A percentile compares a stretch with the other conserved stretches of the same genome.
These are phyloP conservation scores for Acephala macrosclerotiorum DNA, from an alignment of 2,329 filamentous ascomycete species.

Conservation along the genomic window DNA sequence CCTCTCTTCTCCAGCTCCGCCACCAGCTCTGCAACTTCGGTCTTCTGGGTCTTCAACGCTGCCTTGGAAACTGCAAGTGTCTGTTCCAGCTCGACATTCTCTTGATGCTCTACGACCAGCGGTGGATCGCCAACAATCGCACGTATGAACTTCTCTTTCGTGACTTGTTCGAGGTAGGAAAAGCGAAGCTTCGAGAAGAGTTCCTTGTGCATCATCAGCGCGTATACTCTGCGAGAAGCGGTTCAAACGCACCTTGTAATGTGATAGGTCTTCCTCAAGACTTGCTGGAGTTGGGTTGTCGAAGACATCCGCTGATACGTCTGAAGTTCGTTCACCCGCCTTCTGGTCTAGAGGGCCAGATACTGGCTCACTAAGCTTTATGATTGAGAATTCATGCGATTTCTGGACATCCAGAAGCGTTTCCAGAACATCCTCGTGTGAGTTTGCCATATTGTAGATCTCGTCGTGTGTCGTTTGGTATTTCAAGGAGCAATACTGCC, in stretches of 20 bases:
- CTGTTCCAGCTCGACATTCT: conserved; percentile 81
- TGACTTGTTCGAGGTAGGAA: conserved; percentile 97
- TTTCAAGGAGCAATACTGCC: background rate
- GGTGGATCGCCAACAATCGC: conserved; percentile 92
- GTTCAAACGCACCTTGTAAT: conserved; percentile 72
- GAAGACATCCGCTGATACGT: conserved; percentile 71
- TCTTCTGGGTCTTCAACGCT: conserved; percentile 80
- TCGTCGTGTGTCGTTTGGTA: background rate
- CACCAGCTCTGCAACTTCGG: conserved; percentile 77
- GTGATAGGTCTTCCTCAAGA: conserved; percentile 81
- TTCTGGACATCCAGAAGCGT: conserved; percentile 61
- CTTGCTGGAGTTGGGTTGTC: conserved; percentile 77
- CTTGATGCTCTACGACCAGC: conserved; percentile 79
- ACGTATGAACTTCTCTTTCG: conserved; percentile 96
- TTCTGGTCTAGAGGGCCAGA: conserved; percentile 57
- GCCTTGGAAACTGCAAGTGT: conserved; percentile 76
- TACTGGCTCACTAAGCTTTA: conserved; percentile 79
- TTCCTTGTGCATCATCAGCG: conserved; percentile 57
- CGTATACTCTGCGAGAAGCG: background rate
- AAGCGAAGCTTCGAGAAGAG: conserved; percentile 96
- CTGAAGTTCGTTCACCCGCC: conserved; percentile 66
- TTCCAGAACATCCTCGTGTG: conserved; percentile 50
- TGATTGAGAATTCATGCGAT: conserved; percentile 72
- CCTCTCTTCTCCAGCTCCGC: conserved; percentile 73
- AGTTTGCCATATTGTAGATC: conserved; percentile 31